These are phyloP conservation scores for Bullera alba DNA, from an alignment of 768 basidiomycete genomes.

Conservation along the genomic window DNA sequence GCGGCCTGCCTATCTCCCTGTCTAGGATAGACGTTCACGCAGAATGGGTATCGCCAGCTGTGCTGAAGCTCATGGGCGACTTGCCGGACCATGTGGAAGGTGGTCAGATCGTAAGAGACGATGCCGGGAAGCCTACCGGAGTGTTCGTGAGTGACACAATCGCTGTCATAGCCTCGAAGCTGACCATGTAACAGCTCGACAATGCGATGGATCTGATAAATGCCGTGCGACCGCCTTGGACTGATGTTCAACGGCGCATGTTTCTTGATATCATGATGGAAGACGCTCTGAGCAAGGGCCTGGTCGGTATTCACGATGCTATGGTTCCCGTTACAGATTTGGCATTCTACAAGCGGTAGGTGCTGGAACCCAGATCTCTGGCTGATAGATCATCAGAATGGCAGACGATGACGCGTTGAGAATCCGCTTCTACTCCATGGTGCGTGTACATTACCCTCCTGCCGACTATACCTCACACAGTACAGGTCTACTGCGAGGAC, in stretches of 20 bases:
- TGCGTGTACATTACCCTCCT: not conserved
- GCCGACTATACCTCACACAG: not conserved
- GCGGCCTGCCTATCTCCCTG: constrained; percentile 64
- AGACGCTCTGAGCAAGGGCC: constrained; percentile 67
- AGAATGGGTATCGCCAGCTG: constrained; percentile 70
- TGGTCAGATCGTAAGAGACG: constrained; percentile 66
- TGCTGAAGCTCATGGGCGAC: constrained; percentile 55
- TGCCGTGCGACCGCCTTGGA: constrained; percentile 57
- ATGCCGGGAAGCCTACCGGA: constrained; percentile 64
- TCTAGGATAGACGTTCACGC: constrained; percentile 77
- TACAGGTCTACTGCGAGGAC: constrained; percentile 43
- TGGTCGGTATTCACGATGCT: constrained; percentile 86
- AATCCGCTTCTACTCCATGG: constrained; percentile 48
- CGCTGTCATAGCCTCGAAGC: not conserved
- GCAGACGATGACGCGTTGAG: constrained; percentile 64
- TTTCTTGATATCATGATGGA: constrained; percentile 61
- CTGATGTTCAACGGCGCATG: constrained; percentile 54
- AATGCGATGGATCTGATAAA: constrained; percentile 72
- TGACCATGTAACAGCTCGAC: constrained; percentile 54
- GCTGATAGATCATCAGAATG: constrained; percentile 51
- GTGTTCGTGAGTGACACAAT: constrained; percentile 29
- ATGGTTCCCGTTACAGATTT: constrained; percentile 52
- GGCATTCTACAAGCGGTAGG: constrained; percentile 61
- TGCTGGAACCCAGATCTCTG: not conserved
- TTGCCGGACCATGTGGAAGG: constrained; percentile 64